phyloP scores from a whole-genome alignment of 768 basidiomycete genomes.

The Mrakia hoshinonis region DNA sequence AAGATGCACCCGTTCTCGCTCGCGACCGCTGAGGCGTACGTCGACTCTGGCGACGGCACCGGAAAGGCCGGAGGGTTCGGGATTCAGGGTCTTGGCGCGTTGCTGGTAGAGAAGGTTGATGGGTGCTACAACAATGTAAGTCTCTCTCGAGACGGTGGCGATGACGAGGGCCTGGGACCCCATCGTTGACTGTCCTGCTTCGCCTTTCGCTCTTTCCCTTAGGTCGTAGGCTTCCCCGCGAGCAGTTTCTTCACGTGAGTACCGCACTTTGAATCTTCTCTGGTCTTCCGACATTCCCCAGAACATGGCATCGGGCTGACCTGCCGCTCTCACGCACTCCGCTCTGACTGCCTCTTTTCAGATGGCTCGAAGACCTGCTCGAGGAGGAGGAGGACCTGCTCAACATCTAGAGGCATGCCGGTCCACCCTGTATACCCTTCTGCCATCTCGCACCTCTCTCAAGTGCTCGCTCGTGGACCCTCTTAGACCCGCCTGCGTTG shows the following conservation, averaged over 20 bases:
- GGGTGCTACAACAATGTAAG: constrained; percentile 76
- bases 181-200: no score
- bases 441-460: no score
- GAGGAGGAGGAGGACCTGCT: constrained; percentile 28
- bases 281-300: neutral
- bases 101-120: constrained; percentile 74
- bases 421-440: neutral
- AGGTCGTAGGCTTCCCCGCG: constrained; percentile 27
- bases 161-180: no score
- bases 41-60: constrained; percentile 17
- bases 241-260: constrained; percentile 23
- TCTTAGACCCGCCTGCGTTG: no score
- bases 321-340: neutral
- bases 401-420: constrained; percentile 18
- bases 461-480: no score
- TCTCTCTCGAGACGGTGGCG: neutral
- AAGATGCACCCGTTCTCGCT: constrained; percentile 4
- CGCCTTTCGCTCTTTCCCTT: no score
- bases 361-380: constrained; percentile 26
- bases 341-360: neutral
- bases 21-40: constrained; percentile 11
- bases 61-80: constrained; percentile 77
- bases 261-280: no score
- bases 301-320: neutral
- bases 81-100: constrained; percentile 73